Base-by-base conservation (phyloP, 192 early-diverging fungal genomes). In the Coemansia sp. region DNA sequence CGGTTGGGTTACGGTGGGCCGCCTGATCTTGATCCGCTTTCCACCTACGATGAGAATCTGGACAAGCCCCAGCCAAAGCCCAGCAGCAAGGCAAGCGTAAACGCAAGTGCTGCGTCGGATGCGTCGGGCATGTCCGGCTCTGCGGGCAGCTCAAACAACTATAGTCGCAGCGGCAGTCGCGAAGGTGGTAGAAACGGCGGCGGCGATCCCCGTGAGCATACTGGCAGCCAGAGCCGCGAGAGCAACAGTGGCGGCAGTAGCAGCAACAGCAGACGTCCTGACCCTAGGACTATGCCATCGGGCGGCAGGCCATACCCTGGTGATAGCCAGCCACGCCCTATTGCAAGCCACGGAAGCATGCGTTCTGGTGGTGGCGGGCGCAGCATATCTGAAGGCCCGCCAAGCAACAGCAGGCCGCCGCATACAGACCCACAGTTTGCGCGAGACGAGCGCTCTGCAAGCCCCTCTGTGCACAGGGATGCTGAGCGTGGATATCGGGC, bases 1-100 rank as follows among this genome's bases (percentile, higher is more conserved):
- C 66, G 66, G 0, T 60, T 83, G 19, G 80, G 75, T 7, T 83
- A 83, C 22, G 80, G 80, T 17, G 75, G 80, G 4, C 80, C 80
- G 20, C 43, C 71, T 2, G 71, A 74, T 11, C 22, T 75, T 25
- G 80, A 83, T n/a, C 80, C 80, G 45, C 75, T 83, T 22, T 41
- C 17, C 9, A 59, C 56, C 7, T 83, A 77, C 51, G 75, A 74
- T 40, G 69, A 56, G 39, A 71, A 73, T 10, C 22, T 68, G 9
- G 75, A 71, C 55, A 61, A 68, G 37, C 69, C 69, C 11, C 68
- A 64, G 45, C 67, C 69, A 43, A 66, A 70, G 16, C 50, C 64
- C 44, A 76, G 72, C 57, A 41, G 56, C 39, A 53, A 53, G 1
- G 3, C 54, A 2, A 48, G 46, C 46, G 46, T n/a, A 38, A 58